A percentile compares a stretch with the other conserved stretches of the same genome.
Conservation (phyloP, 2,329 filamentous ascomycete species). For the Aspergillus floridensis region DNA sequence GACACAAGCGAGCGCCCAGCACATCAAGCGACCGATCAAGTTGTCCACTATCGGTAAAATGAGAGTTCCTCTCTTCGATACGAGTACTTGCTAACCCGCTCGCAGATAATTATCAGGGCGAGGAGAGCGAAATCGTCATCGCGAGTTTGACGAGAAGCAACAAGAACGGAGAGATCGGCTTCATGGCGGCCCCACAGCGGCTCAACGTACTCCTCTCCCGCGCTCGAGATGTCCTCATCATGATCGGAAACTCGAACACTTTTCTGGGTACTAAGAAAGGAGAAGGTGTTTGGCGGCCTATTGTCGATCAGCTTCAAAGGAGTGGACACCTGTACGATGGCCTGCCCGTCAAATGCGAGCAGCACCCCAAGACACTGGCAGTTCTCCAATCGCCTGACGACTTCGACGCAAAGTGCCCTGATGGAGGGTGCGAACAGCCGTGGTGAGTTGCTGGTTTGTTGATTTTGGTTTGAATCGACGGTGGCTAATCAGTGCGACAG, state of each 20-base stretch:
- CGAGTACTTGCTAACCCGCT: too few species aligned
- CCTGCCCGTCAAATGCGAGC: conserved; percentile 59
- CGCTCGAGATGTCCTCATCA: conserved; percentile 63
- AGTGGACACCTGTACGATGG: conserved; percentile 58
- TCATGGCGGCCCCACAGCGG: conserved; percentile 64
- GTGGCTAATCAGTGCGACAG: conserved; percentile 23
- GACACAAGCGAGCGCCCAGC: conserved; percentile 51
- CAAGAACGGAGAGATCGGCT: conserved; percentile 62
- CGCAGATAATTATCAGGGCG: conserved; percentile 77
- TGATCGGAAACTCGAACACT: conserved; percentile 68
- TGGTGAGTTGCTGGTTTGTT: background rate
- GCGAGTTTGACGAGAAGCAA: conserved; percentile 68
- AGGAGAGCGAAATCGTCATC: conserved; percentile 72
- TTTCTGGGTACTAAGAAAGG: conserved; percentile 62
- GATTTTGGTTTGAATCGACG: too few species aligned
- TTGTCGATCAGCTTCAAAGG: conserved; percentile 57
- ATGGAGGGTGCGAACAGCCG: conserved; percentile 67
- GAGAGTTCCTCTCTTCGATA: conserved; percentile 43
- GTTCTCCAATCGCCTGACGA: conserved; percentile 53
- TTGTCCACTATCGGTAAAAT: conserved; percentile 68
- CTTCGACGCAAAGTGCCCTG: conserved; percentile 62
- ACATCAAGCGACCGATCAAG: conserved; percentile 53
- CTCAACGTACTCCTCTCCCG: conserved; percentile 69
- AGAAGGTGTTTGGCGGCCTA: conserved; percentile 54
- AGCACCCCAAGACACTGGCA: conserved; percentile 53